Base-by-base conservation (phyloP, 1,139 yeast genomes). In the Taphrina populina region DNA sequence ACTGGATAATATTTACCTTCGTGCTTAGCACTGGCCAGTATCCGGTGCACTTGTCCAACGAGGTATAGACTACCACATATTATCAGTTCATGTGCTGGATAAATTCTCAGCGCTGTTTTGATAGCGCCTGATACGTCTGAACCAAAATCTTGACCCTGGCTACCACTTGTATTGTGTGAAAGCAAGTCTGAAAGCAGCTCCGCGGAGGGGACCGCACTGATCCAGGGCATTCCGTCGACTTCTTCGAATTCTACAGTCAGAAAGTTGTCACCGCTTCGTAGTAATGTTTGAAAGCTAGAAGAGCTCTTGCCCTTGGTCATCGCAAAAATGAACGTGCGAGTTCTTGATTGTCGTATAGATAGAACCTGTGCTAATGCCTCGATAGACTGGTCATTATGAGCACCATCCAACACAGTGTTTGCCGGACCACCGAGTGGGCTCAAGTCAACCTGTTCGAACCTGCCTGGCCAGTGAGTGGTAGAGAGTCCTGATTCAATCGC, bases 221-320 rank as follows among this genome's bases (percentile, higher is more conserved):
- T 80, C 96, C 96, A 90, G 0, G 96, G 95, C 97, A 90, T 90
- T 0, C 86, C 83, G n/a, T 84, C 92, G 0, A 94, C 92, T 1
- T 70, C 60, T 1, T 81, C 77, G 66, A 88, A 90, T 30, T 71
- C 67, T 0, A 94, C 82, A 1, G 83, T 76, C 1, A 83, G 70
- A 0, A 88, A 77, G 1, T 70, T 69, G 64, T 88, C 96, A 1
- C 69, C 65, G 0, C 71, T 67, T 7, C 66, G 64, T 2, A 83
- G 66, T 2, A 90, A 69, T 19, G 79, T 77, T 36, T 71, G 66
- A 32, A 88, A 69, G 26, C 88, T 69, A 0, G 73, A 71, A 1
- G 83, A 67, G 1, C 78, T 76, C 64, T 90, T 88, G 0, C 95
- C 95, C 46, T 74, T 70, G 0, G 95, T 85, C 58, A 88, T 77